Percentiles rank a stretch among this genome's conserved stretches.
These are phyloP conservation scores for Ilyonectria robusta DNA, from an alignment of 2,329 filamentous ascomycete species.

Conservation along the genomic window DNA sequence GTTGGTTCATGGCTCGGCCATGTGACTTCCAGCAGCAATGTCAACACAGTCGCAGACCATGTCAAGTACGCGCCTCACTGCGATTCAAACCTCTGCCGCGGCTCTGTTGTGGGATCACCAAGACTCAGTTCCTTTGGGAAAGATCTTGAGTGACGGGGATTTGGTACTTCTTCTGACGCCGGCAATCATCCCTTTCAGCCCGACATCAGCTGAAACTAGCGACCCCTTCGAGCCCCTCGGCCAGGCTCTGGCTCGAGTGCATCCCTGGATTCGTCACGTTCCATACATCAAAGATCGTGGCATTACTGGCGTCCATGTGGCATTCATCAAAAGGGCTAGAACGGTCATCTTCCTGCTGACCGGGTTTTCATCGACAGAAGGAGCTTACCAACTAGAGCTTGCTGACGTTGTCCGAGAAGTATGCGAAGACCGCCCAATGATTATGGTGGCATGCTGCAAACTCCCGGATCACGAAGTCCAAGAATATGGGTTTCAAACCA, in stretches of 20 bases:
- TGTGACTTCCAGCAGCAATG: conserved; percentile 38
- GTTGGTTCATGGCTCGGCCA: conserved; percentile 33
- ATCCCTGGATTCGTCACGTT: conserved; percentile 77
- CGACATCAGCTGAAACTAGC: conserved; percentile 57
- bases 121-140: conserved; percentile 63
- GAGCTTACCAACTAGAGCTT: conserved; percentile 66
- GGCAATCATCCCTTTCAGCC: conserved; percentile 63
- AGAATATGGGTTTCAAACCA: conserved; percentile 63
- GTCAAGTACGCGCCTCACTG: conserved; percentile 31
- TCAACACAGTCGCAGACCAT: conserved; percentile 40
- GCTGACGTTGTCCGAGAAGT: conserved; percentile 61
- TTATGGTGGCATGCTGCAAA: conserved; percentile 67
- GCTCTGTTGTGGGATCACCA: conserved; percentile 59
- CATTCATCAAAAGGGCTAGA: conserved; percentile 73
- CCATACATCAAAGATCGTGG: conserved; percentile 77
- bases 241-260: conserved; percentile 70
- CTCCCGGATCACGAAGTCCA: conserved; percentile 56
- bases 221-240: conserved; percentile 84
- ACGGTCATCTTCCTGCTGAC: conserved; percentile 74
- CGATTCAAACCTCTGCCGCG: conserved; percentile 35
- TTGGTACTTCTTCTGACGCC: conserved; percentile 75
- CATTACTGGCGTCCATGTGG: conserved; percentile 74
- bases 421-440: conserved; percentile 64
- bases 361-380: conserved; percentile 60
- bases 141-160: conserved; percentile 62